These are phyloP conservation scores for Agastache rugosa DNA, from an alignment of 257 asterid genomes.

Conservation along the genomic window DNA sequence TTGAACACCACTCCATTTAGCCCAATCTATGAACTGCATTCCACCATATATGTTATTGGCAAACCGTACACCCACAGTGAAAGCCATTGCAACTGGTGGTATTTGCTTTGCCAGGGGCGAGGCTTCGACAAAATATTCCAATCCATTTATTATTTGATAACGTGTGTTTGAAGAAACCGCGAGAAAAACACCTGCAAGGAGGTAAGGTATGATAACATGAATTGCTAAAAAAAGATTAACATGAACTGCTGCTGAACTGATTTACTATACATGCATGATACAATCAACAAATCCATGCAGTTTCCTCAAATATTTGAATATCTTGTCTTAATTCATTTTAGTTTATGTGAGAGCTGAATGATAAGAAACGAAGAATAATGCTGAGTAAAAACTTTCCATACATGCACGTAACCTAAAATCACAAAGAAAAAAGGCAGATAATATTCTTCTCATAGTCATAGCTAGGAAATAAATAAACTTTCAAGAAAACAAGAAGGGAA, in stretches of 20 bases:
- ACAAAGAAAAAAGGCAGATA: not conserved
- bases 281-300: not conserved
- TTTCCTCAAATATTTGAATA: not conserved
- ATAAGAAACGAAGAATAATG: not conserved
- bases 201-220: not conserved
- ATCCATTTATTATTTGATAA: conserved; percentile 84
- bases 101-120: conserved; percentile 70
- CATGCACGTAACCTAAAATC: not conserved
- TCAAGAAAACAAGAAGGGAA: conserved; percentile 19
- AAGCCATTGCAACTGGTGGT: conserved; percentile 84
- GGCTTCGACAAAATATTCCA: conserved; percentile 74
- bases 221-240: no score
- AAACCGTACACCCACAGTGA: conserved; percentile 84
- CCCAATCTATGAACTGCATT: conserved; percentile 98
- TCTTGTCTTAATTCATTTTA: not conserved
- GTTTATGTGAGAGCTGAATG: not conserved
- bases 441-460: not conserved
- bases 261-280: not conserved
- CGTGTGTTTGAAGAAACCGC: conserved; percentile 89
- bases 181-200: conserved; percentile 73
- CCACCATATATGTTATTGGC: conserved; percentile 91
- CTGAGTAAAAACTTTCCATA: not conserved
- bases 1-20: conserved; percentile 84
- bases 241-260: not conserved
- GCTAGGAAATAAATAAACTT: not conserved